Conservation (phyloP, 768 basidiomycete species). For the Mrakia frigida region DNA sequence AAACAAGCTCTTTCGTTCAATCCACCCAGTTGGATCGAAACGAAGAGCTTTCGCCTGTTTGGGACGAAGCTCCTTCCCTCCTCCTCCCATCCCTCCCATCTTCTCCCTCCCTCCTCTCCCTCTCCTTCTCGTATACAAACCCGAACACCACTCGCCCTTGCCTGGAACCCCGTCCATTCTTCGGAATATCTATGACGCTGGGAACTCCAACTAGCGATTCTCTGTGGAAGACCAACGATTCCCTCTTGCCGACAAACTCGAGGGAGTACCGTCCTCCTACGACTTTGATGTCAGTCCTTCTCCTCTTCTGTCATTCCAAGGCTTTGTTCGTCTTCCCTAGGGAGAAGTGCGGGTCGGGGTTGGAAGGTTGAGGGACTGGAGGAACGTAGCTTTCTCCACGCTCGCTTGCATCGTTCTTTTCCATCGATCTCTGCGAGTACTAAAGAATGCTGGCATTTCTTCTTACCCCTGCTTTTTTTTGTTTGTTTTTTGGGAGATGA, state of each 20-base stretch:
- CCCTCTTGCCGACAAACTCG: slow-evolving; percentile 4
- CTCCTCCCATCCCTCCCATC: neutral
- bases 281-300: neutral
- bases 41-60: neutral
- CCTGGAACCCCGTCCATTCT: slow-evolving; percentile 9
- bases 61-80: slow-evolving; percentile 5
- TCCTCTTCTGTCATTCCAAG: neutral
- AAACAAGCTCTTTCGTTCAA: neutral
- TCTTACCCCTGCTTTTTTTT: neutral
- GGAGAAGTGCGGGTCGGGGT: neutral
- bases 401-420: slow-evolving; percentile 1
- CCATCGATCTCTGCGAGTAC: slow-evolving; percentile 1
- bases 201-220: slow-evolving; percentile 16
- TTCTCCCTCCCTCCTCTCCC: neutral
- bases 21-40: neutral
- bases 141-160: slow-evolving; percentile 19
- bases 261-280: slow-evolving; percentile 19
- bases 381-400: slow-evolving; percentile 14
- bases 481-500: neutral
- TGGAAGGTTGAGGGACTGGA: neutral
- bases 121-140: neutral
- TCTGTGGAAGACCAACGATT: slow-evolving; percentile 15
- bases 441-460: slow-evolving; percentile 10
- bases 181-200: neutral
- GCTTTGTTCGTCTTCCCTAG: neutral